Evolutionary conservation across 2,329 filamentous ascomycete species (phyloP).

Genomic region (Furcasterigmium sp.): DNA sequence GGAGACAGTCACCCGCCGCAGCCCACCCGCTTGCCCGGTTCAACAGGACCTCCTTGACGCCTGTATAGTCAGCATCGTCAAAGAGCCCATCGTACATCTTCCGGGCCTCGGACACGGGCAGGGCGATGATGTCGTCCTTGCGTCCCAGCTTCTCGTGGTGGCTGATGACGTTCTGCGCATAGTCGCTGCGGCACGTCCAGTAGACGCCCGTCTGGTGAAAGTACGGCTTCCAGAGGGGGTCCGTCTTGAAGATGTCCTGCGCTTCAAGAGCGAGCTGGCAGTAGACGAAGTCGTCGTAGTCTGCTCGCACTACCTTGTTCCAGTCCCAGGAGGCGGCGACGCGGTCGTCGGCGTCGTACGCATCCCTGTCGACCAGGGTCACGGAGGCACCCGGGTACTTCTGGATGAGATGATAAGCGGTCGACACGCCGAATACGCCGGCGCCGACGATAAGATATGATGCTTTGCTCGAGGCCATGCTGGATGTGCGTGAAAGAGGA

Average conservation of each 20-base stretch:
- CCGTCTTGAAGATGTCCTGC: conserved; percentile 18
- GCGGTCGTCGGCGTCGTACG: conserved; percentile 15
- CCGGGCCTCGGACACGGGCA: conserved; percentile 42
- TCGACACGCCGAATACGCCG: conserved; percentile 44
- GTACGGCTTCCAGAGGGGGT: conserved; percentile 20
- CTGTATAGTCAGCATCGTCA: conserved; percentile 45
- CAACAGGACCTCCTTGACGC: conserved; percentile 45
- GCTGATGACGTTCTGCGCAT: conserved; percentile 26
- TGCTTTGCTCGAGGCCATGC: conserved; percentile 4
- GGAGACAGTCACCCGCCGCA: conserved; percentile 46
- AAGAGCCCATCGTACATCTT: conserved; percentile 45
- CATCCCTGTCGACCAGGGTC: conserved; percentile 18
- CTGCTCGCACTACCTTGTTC: conserved; percentile 31
- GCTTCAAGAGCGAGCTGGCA: conserved; percentile 23
- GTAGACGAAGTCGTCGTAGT: conserved; percentile 26
- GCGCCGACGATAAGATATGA: conserved; percentile 39
- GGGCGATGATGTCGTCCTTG: conserved; percentile 26
- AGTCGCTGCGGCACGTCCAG: conserved; percentile 22
- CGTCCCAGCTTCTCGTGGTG: conserved; percentile 21
- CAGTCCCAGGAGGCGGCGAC: conserved; percentile 24
- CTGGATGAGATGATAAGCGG: conserved; percentile 39
- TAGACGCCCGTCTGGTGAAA: conserved; percentile 33
- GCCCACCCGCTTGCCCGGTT: conserved; percentile 52
- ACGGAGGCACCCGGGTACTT: conserved; percentile 11
- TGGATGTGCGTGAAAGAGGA: too few relatives aligned